phyloP scores from a whole-genome alignment of 1,284 basidiomycete species.

The Peniophora sp. region DNA sequence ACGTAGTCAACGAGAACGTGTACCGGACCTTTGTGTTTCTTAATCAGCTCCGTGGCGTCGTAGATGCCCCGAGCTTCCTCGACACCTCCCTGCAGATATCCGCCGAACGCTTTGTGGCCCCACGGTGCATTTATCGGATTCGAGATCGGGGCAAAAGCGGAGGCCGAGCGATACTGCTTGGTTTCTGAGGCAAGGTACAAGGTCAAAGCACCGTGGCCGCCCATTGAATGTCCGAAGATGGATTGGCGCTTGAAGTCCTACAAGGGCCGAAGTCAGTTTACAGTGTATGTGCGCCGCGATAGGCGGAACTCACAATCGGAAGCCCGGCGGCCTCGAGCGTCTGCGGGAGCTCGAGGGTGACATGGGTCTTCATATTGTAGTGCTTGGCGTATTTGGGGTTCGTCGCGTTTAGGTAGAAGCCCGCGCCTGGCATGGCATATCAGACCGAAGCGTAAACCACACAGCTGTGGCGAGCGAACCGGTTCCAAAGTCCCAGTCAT shows the following conservation, averaged over 20 bases:
- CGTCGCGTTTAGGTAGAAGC: conserved; percentile 91
- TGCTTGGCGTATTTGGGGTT: conserved; percentile 71
- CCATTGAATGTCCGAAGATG: conserved; percentile 86
- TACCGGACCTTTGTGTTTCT: conserved; percentile 54
- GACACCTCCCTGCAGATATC: conserved; percentile 79
- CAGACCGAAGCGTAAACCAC: background rate
- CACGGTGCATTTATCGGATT: conserved; percentile 87
- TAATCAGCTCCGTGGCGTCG: conserved; percentile 83
- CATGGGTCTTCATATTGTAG: conserved; percentile 87
- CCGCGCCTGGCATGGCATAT: conserved; percentile 51
- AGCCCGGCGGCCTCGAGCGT: conserved; percentile 64
- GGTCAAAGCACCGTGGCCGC: conserved; percentile 91
- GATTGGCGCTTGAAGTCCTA: conserved; percentile 69
- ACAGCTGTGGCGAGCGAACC: conserved; percentile 25
- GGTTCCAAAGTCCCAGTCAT: conserved; percentile 90
- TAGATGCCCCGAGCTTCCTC: conserved; percentile 70
- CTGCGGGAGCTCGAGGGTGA: conserved; percentile 77
- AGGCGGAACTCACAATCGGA: conserved; percentile 44
- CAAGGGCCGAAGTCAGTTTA: background rate
- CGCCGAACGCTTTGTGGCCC: conserved; percentile 89
- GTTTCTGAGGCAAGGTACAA: conserved; percentile 75
- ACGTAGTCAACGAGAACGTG: conserved; percentile 85
- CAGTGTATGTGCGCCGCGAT: background rate
- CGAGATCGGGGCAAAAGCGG: conserved; percentile 88
- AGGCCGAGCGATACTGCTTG: conserved; percentile 79